Evolutionary conservation across 495 filamentous ascomycete genomes (phyloP).

Genomic region (Neurospora pannonica): DNA sequence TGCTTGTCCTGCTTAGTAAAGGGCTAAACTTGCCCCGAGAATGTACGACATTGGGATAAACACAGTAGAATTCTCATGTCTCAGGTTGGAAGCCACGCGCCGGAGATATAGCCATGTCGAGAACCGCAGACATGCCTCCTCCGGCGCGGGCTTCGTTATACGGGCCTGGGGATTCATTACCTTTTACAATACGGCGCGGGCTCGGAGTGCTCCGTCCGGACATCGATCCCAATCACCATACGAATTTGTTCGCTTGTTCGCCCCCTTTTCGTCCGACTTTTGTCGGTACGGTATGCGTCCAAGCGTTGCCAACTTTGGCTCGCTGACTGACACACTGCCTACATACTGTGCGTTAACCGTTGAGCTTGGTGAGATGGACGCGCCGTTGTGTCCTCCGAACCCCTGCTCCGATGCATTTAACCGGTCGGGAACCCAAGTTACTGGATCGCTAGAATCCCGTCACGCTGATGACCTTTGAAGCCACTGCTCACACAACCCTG

Average conservation of each 20-base stretch:
- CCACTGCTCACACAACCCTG: not conserved
- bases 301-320: not conserved
- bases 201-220: not conserved
- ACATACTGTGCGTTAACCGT: slow-evolving; percentile 3
- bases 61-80: not conserved
- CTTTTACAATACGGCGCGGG: not conserved
- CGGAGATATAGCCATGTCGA: not conserved
- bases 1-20: not conserved
- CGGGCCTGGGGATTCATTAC: not conserved
- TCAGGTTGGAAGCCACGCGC: not conserved
- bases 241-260: not conserved
- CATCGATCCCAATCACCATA: not conserved
- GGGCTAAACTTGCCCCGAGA: not conserved
- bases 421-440: slow-evolving; percentile 24
- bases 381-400: slow-evolving; percentile 21
- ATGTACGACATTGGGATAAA: not conserved
- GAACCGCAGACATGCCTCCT: not conserved
- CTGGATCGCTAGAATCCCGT: slow-evolving; percentile 14
- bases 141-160: not conserved
- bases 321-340: not conserved
- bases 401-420: slow-evolving; percentile 19
- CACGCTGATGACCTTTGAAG: not conserved
- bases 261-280: not conserved
- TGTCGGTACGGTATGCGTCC: not conserved
- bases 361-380: slow-evolving; percentile 10